Evolutionary conservation across 2,329 filamentous ascomycete species (phyloP).

Genomic region (Xylaria sp.): DNA sequence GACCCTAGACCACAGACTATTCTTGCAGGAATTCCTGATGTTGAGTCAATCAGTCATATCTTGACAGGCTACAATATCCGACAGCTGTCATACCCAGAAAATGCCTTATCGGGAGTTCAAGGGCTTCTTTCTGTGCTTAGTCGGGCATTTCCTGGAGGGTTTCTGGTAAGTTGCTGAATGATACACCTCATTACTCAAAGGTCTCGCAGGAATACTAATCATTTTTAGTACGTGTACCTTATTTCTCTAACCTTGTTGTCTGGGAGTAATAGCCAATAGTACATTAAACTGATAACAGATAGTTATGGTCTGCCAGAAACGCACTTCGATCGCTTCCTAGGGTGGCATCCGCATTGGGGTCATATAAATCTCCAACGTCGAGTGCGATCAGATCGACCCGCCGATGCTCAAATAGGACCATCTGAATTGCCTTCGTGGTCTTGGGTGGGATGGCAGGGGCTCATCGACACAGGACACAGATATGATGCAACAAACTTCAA

Average conservation of each 20-base stretch:
- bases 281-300: neutral
- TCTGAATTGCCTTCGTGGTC: conserved; percentile 4
- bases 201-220: neutral
- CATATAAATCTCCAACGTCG: neutral
- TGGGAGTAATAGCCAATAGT: neutral
- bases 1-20: too few relatives aligned
- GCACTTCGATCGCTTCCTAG: neutral
- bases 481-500: neutral
- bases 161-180: neutral
- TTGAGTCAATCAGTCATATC: too few relatives aligned
- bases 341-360: neutral
- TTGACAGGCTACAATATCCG: neutral
- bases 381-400: neutral
- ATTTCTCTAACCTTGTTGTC: neutral
- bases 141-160: neutral
- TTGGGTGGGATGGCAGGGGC: neutral
- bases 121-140: neutral
- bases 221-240: neutral
- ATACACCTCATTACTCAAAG: neutral
- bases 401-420: neutral
- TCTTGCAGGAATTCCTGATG: too few relatives aligned
- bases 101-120: neutral
- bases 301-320: neutral
- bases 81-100: neutral
- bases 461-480: neutral